Evolutionary conservation across 257 asterid genomes (phyloP), one percentile per base, ranked within the genome.

Genomic region (Rauvolfia tetraphylla): DNA sequence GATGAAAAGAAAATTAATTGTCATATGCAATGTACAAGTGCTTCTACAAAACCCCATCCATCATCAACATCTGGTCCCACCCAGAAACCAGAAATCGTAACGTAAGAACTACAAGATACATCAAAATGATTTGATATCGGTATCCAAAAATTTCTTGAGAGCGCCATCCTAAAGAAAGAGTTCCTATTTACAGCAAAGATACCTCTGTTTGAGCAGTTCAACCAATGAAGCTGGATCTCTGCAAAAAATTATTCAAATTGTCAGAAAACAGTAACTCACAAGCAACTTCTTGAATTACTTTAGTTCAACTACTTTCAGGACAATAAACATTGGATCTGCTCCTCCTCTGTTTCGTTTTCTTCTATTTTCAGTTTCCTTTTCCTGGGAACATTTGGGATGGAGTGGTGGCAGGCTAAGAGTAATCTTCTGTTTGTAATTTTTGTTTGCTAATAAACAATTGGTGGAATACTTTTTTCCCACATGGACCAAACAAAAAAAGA

Each of bases 41-140:
- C 96, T 81, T 90, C 88, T 54, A 89, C 83, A 84, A 88, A 87
- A 80, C 97, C 97, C 90, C 95, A 91, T 71, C 97, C 96, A 75
- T 89, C 97, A 63, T 91, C 97, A 68, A 75, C 20, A 77, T 90
- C 97, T 3, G 97, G 97, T 68, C 97, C 96, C 53, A 80, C 78
- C 97, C 96, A 91, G 79, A 86, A 87, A 51, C 97, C 97, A 72
- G 88, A 85, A 77, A 91, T 85, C 51, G 78, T 76, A 53, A 73
- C 74, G 57, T 65, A 56, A 51, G 71, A 79, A 51, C 83, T 75
- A 57, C 58, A 79, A 78, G 73, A 57, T 76, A 75, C 82, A 80
- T 57, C 76, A 82, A 46, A 10, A 76, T 78, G 46, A 78, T 74
- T 58, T 71, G 77, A 80, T 63, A 54, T n/a, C 14, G 79, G 83